These are phyloP conservation scores for Talaromyces sp. DNA, from an alignment of 2,329 filamentous ascomycete genomes.

Conservation along the genomic window DNA sequence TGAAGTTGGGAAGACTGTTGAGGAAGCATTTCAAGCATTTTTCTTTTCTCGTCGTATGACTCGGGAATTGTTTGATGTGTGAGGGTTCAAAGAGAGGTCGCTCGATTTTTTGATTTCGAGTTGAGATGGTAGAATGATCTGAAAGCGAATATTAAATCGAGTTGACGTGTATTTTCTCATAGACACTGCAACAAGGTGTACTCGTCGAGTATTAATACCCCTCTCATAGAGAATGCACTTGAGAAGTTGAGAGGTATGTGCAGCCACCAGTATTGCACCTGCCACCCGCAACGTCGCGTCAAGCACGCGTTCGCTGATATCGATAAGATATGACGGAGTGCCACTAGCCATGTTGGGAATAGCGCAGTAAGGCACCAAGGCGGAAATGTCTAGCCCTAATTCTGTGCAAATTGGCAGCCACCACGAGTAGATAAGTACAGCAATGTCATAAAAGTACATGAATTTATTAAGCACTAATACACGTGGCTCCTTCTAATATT, in stretches of 20 bases:
- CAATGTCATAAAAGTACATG: not conserved
- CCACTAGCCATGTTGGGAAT: not conserved
- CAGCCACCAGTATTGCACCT: conserved; percentile 9
- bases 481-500: not conserved
- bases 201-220: not conserved
- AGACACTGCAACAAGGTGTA: not conserved
- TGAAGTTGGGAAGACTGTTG: conserved; percentile 9
- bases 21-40: conserved; percentile 13
- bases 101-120: not conserved
- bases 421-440: too few relatives aligned
- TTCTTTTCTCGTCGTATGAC: not conserved
- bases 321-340: conserved; percentile 6
- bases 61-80: not conserved
- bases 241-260: not conserved
- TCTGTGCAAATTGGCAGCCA: not conserved
- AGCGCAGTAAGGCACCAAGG: not conserved
- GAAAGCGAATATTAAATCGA: not conserved
- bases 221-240: not conserved
- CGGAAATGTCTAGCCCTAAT: conserved; percentile 1
- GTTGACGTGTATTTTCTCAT: not conserved
- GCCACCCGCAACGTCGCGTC: conserved; percentile 7
- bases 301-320: not conserved
- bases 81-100: not conserved
- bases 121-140: not conserved
- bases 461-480: not conserved